A percentile compares a stretch with the other conserved stretches of the same genome.
Conservation (phyloP, 2,329 filamentous ascomycete species). For the Pestalotiopsis sp. region DNA sequence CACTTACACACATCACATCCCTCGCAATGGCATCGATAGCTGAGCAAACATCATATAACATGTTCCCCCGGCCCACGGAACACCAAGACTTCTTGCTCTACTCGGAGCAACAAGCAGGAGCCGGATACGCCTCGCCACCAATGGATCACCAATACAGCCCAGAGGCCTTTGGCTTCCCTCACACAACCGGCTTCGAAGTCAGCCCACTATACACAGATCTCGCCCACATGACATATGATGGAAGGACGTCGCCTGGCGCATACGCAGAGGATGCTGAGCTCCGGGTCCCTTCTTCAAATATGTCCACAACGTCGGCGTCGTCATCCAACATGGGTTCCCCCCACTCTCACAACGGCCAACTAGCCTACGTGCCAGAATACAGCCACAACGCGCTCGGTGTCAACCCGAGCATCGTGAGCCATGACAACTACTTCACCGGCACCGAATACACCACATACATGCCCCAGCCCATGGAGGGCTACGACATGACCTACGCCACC, state of each 20-base stretch:
- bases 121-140: slow-evolving; percentile 29
- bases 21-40: slow-evolving; percentile 29
- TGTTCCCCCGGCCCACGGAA: slow-evolving; percentile 30
- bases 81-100: slow-evolving; percentile 36
- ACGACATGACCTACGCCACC: slow-evolving; percentile 44
- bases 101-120: slow-evolving; percentile 27
- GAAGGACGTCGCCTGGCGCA: slow-evolving; percentile 49
- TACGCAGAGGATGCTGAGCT: slow-evolving; percentile 55
- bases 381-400: slow-evolving; percentile 57
- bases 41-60: slow-evolving; percentile 29
- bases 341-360: slow-evolving; percentile 61
- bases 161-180: slow-evolving; percentile 45
- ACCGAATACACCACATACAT: slow-evolving; percentile 58
- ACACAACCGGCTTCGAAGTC: slow-evolving; percentile 48
- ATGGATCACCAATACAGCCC: slow-evolving; percentile 53
- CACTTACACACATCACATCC: slow-evolving; percentile 9
- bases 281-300: slow-evolving; percentile 56
- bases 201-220: slow-evolving; percentile 49
- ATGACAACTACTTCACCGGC: slow-evolving; percentile 54
- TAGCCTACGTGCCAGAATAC: slow-evolving; percentile 62
- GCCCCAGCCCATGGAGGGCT: slow-evolving; percentile 50
- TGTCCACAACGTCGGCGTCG: slow-evolving; percentile 64
- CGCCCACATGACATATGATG: slow-evolving; percentile 46
- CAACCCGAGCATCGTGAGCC: slow-evolving; percentile 65
- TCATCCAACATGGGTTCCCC: slow-evolving; percentile 71